These are phyloP conservation scores for Dioszegia crocea DNA, from an alignment of 768 basidiomycete genomes.

Conservation along the genomic window DNA sequence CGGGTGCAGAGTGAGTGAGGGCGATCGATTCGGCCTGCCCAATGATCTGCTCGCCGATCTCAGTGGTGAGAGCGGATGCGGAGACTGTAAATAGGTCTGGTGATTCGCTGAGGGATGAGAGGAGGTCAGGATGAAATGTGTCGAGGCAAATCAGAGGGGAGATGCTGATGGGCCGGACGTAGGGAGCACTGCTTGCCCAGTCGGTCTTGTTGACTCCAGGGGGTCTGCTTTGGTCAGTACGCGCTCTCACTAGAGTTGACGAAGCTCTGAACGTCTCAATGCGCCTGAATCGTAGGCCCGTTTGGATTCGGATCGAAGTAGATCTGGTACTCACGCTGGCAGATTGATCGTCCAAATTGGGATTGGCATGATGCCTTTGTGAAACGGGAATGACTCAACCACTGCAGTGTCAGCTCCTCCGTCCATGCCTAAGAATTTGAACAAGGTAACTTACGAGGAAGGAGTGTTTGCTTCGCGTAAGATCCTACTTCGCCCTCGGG, in stretches of 20 bases:
- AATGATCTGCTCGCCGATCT: conserved; percentile 9
- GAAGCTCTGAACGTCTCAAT: too few species aligned
- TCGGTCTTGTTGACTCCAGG: conserved; percentile 9
- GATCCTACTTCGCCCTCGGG: conserved; percentile 11
- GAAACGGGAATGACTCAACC: conserved; percentile 13
- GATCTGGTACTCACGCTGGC: conserved; percentile 3
- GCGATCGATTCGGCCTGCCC: conserved; percentile 8
- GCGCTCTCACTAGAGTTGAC: too few species aligned
- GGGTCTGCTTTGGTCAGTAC: too few species aligned
- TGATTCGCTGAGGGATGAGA: background rate
- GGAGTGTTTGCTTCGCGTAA: conserved; percentile 15
- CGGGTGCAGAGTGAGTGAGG: conserved; percentile 10
- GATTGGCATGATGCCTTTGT: background rate
- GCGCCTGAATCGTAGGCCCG: too few species aligned
- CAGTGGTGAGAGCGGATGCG: background rate
- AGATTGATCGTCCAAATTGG: conserved; percentile 10
- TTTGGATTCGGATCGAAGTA: background rate
- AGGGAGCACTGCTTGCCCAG: conserved; percentile 2
- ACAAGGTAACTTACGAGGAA: conserved; percentile 9
- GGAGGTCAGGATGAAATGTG: conserved; percentile 16
- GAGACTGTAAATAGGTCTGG: conserved; percentile 12
- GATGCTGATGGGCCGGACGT: conserved; percentile 5
- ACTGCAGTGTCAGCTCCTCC: conserved; percentile 3
- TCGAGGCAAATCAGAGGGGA: conserved; percentile 23
- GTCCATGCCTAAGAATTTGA: background rate